These are phyloP conservation scores for Pyricularia grisea DNA, from an alignment of 2,329 filamentous ascomycete species.

Conservation along the genomic window DNA sequence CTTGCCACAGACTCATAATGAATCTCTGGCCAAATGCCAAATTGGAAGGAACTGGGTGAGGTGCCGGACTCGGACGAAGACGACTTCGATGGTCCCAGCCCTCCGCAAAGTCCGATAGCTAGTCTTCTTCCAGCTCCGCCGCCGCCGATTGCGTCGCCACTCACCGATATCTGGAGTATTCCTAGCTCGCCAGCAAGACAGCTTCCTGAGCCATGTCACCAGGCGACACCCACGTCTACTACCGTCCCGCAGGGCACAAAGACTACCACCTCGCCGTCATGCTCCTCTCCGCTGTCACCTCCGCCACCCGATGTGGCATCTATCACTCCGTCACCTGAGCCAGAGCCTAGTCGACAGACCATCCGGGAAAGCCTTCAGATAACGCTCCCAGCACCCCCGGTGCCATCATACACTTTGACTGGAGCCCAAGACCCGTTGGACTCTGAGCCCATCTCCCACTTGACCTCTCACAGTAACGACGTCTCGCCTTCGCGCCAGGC, in stretches of 20 bases:
- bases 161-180: constrained; percentile 3
- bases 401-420: background rate
- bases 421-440: background rate
- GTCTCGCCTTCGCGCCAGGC: constrained; percentile 10
- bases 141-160: constrained; percentile 1
- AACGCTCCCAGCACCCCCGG: background rate
- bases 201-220: background rate
- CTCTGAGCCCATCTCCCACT: background rate
- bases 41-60: constrained; percentile 33
- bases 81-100: constrained; percentile 23
- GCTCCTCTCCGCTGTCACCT: constrained; percentile 3
- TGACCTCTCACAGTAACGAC: background rate
- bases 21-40: constrained; percentile 24
- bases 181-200: background rate
- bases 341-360: background rate
- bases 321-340: background rate
- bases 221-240: background rate
- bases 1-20: constrained; percentile 15
- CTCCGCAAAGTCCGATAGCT: background rate
- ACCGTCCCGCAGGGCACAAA: background rate
- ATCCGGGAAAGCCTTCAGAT: background rate
- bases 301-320: background rate
- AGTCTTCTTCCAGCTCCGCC: background rate
- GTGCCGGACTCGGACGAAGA: constrained; percentile 35
- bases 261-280: background rate